A percentile compares a stretch with the other conserved stretches of the same genome.
Conservation (phyloP, 2,329 filamentous ascomycete species). For the Magnaporthiopsis incrustans region DNA sequence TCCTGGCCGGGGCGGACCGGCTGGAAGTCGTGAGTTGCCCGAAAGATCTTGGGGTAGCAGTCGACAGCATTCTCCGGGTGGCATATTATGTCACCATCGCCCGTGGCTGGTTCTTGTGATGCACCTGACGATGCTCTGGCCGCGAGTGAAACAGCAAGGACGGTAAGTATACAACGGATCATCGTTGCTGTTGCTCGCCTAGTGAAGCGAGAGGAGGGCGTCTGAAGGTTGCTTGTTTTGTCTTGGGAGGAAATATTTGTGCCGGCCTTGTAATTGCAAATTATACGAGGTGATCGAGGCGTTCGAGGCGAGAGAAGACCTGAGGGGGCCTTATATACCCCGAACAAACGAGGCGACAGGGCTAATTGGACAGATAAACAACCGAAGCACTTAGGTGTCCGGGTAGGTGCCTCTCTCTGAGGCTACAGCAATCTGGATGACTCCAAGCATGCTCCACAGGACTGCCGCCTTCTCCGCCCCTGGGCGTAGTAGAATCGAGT, state of each 20-base stretch:
- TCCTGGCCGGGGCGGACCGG: slow-evolving; percentile 56
- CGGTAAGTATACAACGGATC: neutral
- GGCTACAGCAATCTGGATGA: neutral
- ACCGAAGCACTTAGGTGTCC: too few relatives aligned
- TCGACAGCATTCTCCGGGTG: slow-evolving; percentile 50
- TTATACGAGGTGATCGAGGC: too few relatives aligned
- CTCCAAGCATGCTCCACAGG: neutral
- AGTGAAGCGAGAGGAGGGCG: neutral
- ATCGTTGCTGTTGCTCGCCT: neutral
- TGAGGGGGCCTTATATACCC: neutral
- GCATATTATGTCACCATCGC: slow-evolving; percentile 52
- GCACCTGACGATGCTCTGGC: neutral
- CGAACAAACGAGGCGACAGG: neutral
- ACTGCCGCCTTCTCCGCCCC: neutral
- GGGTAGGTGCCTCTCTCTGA: neutral
- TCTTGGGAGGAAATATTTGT: neutral
- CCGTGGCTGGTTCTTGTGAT: neutral
- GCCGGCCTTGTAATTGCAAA: neutral
- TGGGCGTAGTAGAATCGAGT: neutral
- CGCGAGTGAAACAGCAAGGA: neutral
- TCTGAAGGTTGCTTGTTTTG: neutral
- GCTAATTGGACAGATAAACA: neutral
- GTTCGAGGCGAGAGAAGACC: too few relatives aligned
- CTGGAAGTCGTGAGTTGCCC: slow-evolving; percentile 58
- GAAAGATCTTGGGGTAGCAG: slow-evolving; percentile 59